Base-by-base conservation (phyloP, 2,329 filamentous ascomycete genomes). In the Ophiosphaerella herpotricha region DNA sequence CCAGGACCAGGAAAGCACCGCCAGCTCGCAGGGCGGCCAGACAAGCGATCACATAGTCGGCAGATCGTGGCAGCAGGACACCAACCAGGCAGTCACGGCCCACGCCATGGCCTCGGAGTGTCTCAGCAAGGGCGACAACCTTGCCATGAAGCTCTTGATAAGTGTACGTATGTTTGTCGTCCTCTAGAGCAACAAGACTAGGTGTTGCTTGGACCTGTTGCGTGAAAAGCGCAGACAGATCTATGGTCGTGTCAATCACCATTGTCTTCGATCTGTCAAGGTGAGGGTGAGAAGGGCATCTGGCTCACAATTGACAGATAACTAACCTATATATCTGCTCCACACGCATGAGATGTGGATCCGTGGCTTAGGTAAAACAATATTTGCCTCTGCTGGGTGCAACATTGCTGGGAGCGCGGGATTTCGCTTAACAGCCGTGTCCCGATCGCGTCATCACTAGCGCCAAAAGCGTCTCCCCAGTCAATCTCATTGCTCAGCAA, bases 1-100 rank as follows among this genome's bases (percentile, higher is more conserved):
- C 89, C 3, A 93, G 82, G 2, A 92, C 89, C 5, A 93, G 78
- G 66, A 91, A 93, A 1, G 89, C 89, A 46, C 89, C 89, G 43
- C 89, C 89, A 2, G 89, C 89, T 51, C 87, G 84, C 34, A 92
- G 81, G n/a, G 87, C 85, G 23, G 89, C 89, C 44, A 93, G 78
- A 66, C 87, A 91, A 13, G 88, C 85, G 71, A 92, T 85, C 53
- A 93, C 87, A 73, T 92, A 91, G 73, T 91, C 82, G 41, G 88
- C 87, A 68, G 87, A 90, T 46, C 89, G 85, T 48, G 85, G 86
- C 66, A 92, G 81, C 44, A 92, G 80, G 36, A 93, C 85, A 45
- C 89, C 89, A 29, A 92, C 89, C 14, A 91, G 80, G 58, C 80
- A 81, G 71, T 93, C 88, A 51, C 88, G 85, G 48, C 84, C 82